phyloP scores from a whole-genome alignment of 2,329 filamentous ascomycete species.

The Aspergillus nomiae region DNA sequence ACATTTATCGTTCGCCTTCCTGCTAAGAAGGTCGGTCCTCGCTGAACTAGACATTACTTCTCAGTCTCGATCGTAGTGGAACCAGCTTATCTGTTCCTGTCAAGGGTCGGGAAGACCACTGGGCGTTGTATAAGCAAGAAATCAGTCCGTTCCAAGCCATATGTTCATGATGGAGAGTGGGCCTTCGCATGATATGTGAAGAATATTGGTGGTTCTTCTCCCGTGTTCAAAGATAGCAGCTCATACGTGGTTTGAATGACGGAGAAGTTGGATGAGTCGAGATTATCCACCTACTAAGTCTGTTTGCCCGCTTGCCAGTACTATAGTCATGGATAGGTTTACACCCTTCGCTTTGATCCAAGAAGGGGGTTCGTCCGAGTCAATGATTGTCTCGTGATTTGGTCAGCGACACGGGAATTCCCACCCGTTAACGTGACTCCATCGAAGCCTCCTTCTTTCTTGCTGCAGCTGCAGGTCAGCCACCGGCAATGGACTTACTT shows the following conservation, averaged over 20 bases:
- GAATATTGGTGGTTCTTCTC: not conserved
- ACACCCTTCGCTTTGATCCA: not conserved
- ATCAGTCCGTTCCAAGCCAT: not conserved
- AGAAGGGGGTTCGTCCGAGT: not conserved
- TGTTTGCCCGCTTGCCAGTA: not conserved
- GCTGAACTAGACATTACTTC: not conserved
- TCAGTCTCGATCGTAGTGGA: not conserved
- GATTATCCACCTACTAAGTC: not conserved
- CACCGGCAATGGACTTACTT: not conserved
- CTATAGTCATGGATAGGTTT: not conserved
- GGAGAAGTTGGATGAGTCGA: not conserved
- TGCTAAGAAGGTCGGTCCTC: not conserved
- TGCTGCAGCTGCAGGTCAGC: too few relatives aligned
- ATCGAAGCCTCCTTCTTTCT: too few relatives aligned
- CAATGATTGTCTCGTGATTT: not conserved
- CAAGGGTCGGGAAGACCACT: not conserved
- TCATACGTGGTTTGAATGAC: slow-evolving; percentile 2
- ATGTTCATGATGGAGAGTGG: not conserved
- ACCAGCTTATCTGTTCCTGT: not conserved
- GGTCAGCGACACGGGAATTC: not conserved
- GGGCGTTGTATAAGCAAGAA: not conserved
- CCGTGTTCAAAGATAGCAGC: not conserved
- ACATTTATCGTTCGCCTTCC: not conserved
- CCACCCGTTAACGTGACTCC: not conserved
- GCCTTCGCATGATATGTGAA: not conserved